A percentile compares a stretch with the other conserved stretches of the same genome.
These are phyloP conservation scores for Dendrobium officinale DNA, from an alignment of 106 monocot genomes.

Conservation along the genomic window DNA sequence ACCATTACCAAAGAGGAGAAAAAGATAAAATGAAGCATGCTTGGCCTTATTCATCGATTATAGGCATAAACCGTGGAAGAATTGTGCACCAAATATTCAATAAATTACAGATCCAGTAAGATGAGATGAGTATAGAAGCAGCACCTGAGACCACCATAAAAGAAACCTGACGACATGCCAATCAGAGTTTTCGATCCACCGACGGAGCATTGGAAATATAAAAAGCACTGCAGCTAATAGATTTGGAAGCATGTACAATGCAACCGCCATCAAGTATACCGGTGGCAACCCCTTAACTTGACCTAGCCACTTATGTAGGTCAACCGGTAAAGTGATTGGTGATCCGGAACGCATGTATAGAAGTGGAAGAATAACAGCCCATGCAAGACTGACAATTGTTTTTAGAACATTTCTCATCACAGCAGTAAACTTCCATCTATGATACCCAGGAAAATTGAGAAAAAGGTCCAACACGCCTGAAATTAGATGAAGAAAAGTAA, in stretches of 20 bases:
- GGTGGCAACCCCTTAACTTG: constrained; percentile 77
- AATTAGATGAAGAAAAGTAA: constrained; percentile 10
- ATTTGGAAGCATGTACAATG: constrained; percentile 86
- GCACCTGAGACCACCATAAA: constrained; percentile 99
- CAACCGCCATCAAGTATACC: constrained; percentile 74
- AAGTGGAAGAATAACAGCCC: constrained; percentile 72
- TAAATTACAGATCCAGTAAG: constrained; percentile 1
- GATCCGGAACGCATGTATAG: constrained; percentile 50
- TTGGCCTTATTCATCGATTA: background rate
- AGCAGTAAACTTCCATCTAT: constrained; percentile 77
- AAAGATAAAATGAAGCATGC: background rate
- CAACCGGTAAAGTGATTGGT: constrained; percentile 32
- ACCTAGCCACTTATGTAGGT: constrained; percentile 52
- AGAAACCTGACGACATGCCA: constrained; percentile 81
- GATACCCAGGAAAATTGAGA: constrained; percentile 92
- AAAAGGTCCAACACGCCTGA: constrained; percentile 80
- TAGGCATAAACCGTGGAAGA: background rate
- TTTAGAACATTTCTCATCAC: constrained; percentile 82
- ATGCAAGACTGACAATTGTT: constrained; percentile 59
- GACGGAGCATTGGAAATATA: constrained; percentile 79
- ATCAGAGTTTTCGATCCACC: constrained; percentile 96
- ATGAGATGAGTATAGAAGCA: background rate
- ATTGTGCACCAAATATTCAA: background rate
- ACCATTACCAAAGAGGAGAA: background rate
- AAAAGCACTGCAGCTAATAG: constrained; percentile 54